Conservation (phyloP, 2,329 filamentous ascomycete genomes). For the Ilyonectria robusta region DNA sequence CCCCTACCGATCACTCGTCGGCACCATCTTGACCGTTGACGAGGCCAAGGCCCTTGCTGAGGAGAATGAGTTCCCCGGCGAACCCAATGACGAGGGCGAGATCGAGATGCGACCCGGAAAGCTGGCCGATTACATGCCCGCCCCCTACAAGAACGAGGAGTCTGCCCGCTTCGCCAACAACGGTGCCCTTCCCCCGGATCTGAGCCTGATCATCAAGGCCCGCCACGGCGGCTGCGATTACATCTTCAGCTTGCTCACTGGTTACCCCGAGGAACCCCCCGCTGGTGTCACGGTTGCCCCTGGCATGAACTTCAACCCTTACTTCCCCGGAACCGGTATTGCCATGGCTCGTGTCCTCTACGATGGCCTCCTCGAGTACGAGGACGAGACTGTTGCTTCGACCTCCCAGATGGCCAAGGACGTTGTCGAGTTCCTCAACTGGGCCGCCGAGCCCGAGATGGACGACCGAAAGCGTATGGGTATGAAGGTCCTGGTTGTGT, state of each 20-base stretch:
- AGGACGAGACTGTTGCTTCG: conserved; percentile 93
- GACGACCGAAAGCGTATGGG: conserved; percentile 99
- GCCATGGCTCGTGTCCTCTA: conserved; percentile 99
- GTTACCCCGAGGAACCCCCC: conserved; percentile 96
- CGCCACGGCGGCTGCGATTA: conserved; percentile 98
- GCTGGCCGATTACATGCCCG: conserved; percentile 95
- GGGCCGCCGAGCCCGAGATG: conserved; percentile 99
- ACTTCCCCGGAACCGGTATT: conserved; percentile 99
- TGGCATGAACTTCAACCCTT: conserved; percentile 99
- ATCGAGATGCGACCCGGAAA: conserved; percentile 99
- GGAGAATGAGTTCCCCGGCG: conserved; percentile 98
- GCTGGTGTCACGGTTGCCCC: conserved; percentile 87
- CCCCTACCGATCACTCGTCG: conserved; percentile 93
- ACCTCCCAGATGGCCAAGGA: conserved; percentile 99
- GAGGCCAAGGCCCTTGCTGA: conserved; percentile 98
- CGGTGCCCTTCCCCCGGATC: conserved; percentile 96
- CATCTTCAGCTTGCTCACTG: conserved; percentile 96
- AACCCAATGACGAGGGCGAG: conserved; percentile 97
- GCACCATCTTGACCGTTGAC: conserved; percentile 92
- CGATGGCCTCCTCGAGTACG: conserved; percentile 97
- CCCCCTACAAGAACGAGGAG: conserved; percentile 99
- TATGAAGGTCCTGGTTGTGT: conserved; percentile 91
- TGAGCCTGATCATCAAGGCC: conserved; percentile 97
- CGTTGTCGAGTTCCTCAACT: conserved; percentile 98
- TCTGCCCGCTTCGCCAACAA: conserved; percentile 98